These are phyloP conservation scores for Microbotryum lychnidis-dioicae DNA, from an alignment of 1,284 basidiomycete genomes.

Conservation along the genomic window DNA sequence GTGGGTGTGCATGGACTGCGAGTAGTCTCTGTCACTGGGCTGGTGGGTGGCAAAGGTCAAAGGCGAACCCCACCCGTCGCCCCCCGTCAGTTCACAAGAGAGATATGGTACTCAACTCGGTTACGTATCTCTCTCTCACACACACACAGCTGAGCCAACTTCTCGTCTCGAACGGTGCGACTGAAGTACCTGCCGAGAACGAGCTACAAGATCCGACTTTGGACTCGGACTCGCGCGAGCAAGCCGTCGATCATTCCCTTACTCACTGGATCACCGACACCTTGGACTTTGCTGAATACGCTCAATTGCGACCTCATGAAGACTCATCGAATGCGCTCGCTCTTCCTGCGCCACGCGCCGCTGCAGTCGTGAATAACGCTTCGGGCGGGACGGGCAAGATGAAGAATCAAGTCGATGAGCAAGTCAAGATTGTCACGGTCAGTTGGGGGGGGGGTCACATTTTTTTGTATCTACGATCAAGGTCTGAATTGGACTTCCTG, in stretches of 20 bases:
- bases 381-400: conserved; percentile 1
- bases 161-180: conserved; percentile 1
- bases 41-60: too few species aligned
- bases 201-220: background rate
- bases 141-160: background rate
- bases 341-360: background rate
- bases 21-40: too few species aligned
- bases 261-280: conserved; percentile 49
- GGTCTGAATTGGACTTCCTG: too few species aligned
- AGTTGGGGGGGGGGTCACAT: conserved; percentile 21
- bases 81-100: too few species aligned
- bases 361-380: background rate
- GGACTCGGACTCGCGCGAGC: too few species aligned
- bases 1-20: too few species aligned
- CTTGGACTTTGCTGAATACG: conserved; percentile 49
- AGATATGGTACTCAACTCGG: too few species aligned
- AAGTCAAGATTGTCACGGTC: conserved; percentile 45
- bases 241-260: conserved; percentile 28
- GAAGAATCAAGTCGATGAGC: conserved; percentile 30
- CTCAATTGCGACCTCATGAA: background rate
- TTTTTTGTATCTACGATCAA: too few species aligned
- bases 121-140: too few species aligned
- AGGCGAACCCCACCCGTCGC: too few species aligned
- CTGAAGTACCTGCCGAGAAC: background rate
- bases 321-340: too few species aligned